phyloP scores from a whole-genome alignment of 2,329 filamentous ascomycete genomes.

The Tothia fuscella region DNA sequence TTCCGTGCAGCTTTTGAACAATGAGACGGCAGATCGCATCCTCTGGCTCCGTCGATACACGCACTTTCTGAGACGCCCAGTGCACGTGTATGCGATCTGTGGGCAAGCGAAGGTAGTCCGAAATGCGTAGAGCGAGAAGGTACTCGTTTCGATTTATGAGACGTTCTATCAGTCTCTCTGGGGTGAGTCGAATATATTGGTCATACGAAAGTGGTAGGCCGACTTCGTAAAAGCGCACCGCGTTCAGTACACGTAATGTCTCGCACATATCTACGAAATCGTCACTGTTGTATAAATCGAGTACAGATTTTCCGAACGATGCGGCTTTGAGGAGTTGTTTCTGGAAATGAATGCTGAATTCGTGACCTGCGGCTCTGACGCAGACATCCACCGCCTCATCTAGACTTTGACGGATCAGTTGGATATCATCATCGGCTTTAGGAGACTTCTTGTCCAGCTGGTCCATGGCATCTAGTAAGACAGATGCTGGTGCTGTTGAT shows the following conservation, averaged over 20 bases:
- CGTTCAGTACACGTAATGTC: slow-evolving; percentile 81
- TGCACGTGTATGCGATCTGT: slow-evolving; percentile 89
- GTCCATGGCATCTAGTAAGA: slow-evolving; percentile 85
- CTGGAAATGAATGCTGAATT: slow-evolving; percentile 85
- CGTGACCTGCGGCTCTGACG: slow-evolving; percentile 83
- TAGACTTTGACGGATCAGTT: slow-evolving; percentile 76
- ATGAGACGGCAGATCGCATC: slow-evolving; percentile 77
- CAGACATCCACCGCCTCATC: slow-evolving; percentile 91
- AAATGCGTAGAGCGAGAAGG: slow-evolving; percentile 75
- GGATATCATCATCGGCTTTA: slow-evolving; percentile 95
- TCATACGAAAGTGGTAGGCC: slow-evolving; percentile 86
- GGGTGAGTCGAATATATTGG: slow-evolving; percentile 81
- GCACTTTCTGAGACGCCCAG: slow-evolving; percentile 93
- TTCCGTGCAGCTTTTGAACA: slow-evolving; percentile 74
- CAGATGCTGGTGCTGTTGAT: slow-evolving; percentile 77
- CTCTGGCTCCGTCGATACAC: slow-evolving; percentile 71
- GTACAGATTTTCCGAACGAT: slow-evolving; percentile 92
- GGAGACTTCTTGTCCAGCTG: slow-evolving; percentile 88
- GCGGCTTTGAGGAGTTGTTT: slow-evolving; percentile 93
- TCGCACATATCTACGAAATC: slow-evolving; percentile 99
- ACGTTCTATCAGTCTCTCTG: slow-evolving; percentile 75
- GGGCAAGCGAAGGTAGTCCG: slow-evolving; percentile 73
- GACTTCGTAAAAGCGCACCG: slow-evolving; percentile 80
- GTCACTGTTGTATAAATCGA: slow-evolving; percentile 95
- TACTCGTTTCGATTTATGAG: slow-evolving; percentile 86